Evolutionary conservation across 495 filamentous ascomycete species (phyloP).

Genomic region (Talaromyces stipitatus): DNA sequence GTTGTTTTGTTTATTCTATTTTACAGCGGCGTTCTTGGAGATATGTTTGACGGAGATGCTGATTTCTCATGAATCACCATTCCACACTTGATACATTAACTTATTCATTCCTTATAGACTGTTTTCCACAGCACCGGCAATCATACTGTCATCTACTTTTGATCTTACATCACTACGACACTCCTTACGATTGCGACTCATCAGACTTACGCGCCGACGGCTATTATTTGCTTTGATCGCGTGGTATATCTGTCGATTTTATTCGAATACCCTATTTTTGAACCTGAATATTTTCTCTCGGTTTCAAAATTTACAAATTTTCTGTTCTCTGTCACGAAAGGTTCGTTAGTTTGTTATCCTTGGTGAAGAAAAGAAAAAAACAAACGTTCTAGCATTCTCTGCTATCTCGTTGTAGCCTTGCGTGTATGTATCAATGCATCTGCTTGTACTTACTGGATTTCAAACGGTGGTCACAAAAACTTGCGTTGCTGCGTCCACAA

Average conservation of each 20-base stretch:
- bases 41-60: neutral
- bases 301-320: neutral
- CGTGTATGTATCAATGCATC: neutral
- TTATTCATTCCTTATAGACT: constrained; percentile 2
- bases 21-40: neutral
- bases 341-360: neutral
- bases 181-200: constrained; percentile 6
- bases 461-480: neutral
- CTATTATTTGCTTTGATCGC: neutral
- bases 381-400: no score
- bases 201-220: neutral
- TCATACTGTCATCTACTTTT: neutral
- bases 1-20: constrained; percentile 2
- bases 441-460: constrained; percentile 1
- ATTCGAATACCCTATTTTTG: constrained; percentile 1
- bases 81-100: neutral
- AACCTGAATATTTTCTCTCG: neutral
- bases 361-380: no score
- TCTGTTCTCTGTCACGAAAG: neutral
- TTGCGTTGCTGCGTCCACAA: neutral
- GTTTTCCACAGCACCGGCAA: neutral
- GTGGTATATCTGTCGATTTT: neutral
- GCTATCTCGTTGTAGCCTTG: no score
- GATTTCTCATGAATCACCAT: neutral
- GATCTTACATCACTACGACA: neutral